phyloP scores from a whole-genome alignment of 495 filamentous ascomycete genomes.

The Trichocladium antarcticum region DNA sequence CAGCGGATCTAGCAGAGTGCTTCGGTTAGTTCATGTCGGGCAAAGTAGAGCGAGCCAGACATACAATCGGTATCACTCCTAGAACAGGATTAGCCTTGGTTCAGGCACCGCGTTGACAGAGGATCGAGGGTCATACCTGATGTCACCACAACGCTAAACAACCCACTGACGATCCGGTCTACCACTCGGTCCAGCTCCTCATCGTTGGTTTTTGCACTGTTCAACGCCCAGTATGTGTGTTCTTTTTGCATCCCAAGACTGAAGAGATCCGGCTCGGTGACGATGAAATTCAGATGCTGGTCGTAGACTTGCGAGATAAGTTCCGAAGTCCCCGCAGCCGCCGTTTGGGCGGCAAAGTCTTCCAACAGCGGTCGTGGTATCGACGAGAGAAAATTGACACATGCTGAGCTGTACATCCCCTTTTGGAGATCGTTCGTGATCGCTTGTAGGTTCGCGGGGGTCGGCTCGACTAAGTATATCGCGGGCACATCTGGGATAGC shows the following conservation, averaged over 20 bases:
- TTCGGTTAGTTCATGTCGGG: not conserved
- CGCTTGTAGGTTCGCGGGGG: constrained; percentile 59
- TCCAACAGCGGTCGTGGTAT: constrained; percentile 87
- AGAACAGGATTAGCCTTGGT: not conserved
- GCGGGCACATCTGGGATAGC: constrained; percentile 95
- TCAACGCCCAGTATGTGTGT: constrained; percentile 80
- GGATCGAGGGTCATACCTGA: constrained; percentile 52
- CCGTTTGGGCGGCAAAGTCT: constrained; percentile 87
- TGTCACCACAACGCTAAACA: constrained; percentile 94
- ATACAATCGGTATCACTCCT: constrained; percentile 73
- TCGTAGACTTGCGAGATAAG: constrained; percentile 88
- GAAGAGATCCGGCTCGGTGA: constrained; percentile 91
- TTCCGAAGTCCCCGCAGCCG: constrained; percentile 69
- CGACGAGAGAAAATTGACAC: constrained; percentile 94
- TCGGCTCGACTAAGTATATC: constrained; percentile 91
- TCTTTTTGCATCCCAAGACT: constrained; percentile 83
- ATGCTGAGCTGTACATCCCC: constrained; percentile 83
- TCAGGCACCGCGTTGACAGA: no score
- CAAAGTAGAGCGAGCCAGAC: not conserved
- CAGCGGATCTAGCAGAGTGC: constrained; percentile 51
- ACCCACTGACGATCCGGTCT: constrained; percentile 82
- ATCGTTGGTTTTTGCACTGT: constrained; percentile 83
- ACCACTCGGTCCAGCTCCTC: constrained; percentile 77
- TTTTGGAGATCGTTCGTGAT: constrained; percentile 83
- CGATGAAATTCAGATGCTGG: constrained; percentile 96